Base-by-base conservation (phyloP, 192 early-diverging fungal genomes). In the Podila epicladia region DNA sequence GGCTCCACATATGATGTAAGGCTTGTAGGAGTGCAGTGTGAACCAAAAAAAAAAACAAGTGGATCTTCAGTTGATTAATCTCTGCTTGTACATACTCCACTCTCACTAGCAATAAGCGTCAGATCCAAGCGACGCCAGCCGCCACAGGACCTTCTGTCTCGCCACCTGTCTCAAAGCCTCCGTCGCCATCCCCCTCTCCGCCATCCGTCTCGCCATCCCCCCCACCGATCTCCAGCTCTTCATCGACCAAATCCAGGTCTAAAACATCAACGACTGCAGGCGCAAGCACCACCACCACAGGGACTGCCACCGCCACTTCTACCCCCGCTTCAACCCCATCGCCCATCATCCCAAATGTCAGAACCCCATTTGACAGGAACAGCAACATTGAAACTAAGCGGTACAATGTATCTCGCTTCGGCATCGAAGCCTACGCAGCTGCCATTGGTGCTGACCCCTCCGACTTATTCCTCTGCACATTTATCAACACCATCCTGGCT, bases 381-480 rank as follows among this genome's bases (percentile, higher is more conserved):
- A 62, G 49, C 7, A 67, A 61, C n/a, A n/a, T n/a, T 24, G 20
- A 37, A 37, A 37, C 2, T 7, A 64, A 24, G 24, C 59, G 67
- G 19, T 72, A 72, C 41, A 79, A 79, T 12, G 70, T 72, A 1
- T 79, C 77, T 38, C 50, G 51, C 3, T 80, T 63, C 48, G 77
- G 77, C 2, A 65, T 80, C 53, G 77, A 68, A 28, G 59, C 77
- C 2, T 80, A 80, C 53, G 77, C 77, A 24, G 77, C 77, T 19
- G 77, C 77, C 62, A 64, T 80, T 22, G 77, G 77, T 13, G 77
- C 77, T 12, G 69, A 55, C 22, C 71, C 77, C 12, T 51, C 77
- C 1, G 15, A 71, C n/a, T 35, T 74, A 3, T 72, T 72, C 29
- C 66, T 73, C 24, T 66, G 72, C 31, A 82, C 73, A 2, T 29